These are phyloP conservation scores for Canavalia ensiformis DNA, from an alignment of 306 rosid species.

Conservation along the genomic window DNA sequence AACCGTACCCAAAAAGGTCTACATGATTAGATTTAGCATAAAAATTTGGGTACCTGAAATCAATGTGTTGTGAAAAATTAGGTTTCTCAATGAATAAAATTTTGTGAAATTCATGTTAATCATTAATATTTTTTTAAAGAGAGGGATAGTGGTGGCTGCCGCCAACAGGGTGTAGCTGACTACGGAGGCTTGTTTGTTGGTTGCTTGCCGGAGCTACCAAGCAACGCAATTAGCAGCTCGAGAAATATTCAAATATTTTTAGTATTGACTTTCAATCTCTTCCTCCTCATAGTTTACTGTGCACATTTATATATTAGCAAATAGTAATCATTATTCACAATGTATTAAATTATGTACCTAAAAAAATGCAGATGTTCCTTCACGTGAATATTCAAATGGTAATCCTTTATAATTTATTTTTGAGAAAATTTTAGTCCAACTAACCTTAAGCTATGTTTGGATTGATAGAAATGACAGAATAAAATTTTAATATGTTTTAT, in stretches of 20 bases:
- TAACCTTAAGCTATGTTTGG: too few species aligned
- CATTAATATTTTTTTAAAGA: conserved; percentile 8
- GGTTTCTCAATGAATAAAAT: conserved; percentile 31
- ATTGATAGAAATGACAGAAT: too few species aligned
- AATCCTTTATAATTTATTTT: background rate
- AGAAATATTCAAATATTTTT: conserved; percentile 56
- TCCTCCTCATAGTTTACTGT: conserved; percentile 21
- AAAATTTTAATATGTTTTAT: too few species aligned
- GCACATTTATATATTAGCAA: conserved; percentile 14
- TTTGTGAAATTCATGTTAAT: conserved; percentile 51
- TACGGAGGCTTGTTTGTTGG: conserved; percentile 59
- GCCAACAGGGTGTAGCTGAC: conserved; percentile 59
- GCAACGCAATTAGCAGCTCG: conserved; percentile 66
- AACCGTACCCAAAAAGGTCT: conserved; percentile 7
- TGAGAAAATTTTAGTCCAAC: conserved; percentile 13
- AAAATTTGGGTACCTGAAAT: conserved; percentile 46
- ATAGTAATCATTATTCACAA: background rate
- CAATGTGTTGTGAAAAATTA: conserved; percentile 48
- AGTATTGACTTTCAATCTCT: conserved; percentile 62
- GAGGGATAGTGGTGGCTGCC: conserved; percentile 54
- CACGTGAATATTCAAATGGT: background rate
- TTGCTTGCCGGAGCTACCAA: conserved; percentile 79
- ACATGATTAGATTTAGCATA: conserved; percentile 40
- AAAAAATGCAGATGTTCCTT: conserved; percentile 28
- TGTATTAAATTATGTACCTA: background rate